Conservation (phyloP, 495 filamentous ascomycete genomes). For the Xanthoparmelia taractica region DNA sequence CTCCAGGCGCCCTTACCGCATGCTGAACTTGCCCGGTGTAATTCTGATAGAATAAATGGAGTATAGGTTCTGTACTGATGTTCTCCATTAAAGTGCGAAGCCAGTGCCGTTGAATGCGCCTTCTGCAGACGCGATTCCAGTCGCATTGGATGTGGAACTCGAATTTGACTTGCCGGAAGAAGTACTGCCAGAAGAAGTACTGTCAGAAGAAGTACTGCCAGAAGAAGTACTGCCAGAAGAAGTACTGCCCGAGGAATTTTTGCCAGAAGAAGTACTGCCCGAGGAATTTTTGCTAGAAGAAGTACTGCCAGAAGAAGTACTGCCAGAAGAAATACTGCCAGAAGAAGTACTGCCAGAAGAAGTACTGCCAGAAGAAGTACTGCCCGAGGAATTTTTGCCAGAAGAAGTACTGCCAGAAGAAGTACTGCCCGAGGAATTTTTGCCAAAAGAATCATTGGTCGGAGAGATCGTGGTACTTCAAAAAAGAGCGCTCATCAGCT, state of each 20-base stretch:
- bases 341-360: too few species aligned
- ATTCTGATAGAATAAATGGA: constrained; percentile 9
- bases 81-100: not conserved
- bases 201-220: not conserved
- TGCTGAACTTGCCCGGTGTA: constrained; percentile 1
- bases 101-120: constrained; percentile 16
- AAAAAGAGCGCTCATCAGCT: not conserved
- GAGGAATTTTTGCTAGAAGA: too few species aligned
- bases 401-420: too few species aligned
- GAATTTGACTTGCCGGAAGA: not conserved
- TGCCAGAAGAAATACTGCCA: too few species aligned
- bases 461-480: not conserved
- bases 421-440: too few species aligned
- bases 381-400: too few species aligned
- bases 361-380: too few species aligned
- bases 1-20: constrained; percentile 4
- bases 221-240: not conserved
- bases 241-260: not conserved
- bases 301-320: too few species aligned
- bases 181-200: not conserved
- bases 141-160: not conserved
- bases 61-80: not conserved
- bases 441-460: too few species aligned
- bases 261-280: not conserved
- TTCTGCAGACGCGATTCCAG: constrained; percentile 4